phyloP scores from a whole-genome alignment of 1,139 yeast species.

The Scheffersomyces cryptocercus region DNA sequence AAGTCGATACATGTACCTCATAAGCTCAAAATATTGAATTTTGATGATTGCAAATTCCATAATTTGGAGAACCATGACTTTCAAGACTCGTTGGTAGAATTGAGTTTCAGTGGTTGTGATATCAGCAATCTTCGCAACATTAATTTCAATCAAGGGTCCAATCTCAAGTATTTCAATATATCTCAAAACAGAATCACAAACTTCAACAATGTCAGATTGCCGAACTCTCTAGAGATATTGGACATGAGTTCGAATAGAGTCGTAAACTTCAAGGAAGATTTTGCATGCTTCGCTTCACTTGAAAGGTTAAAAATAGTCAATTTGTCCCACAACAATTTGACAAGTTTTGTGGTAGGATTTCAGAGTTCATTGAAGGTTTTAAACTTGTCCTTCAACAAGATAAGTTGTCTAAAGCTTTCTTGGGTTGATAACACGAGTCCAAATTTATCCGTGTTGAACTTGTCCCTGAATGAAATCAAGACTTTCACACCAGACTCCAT shows the following conservation, averaged over 20 bases:
- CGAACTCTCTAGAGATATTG: neutral
- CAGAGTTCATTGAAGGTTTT: conserved; percentile 14
- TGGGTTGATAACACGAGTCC: conserved; percentile 13
- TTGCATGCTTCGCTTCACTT: too few relatives aligned
- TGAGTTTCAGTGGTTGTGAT: conserved; percentile 24
- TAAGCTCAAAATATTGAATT: conserved; percentile 17
- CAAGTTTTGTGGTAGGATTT: conserved; percentile 5
- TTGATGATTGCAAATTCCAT: conserved; percentile 21
- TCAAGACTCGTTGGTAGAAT: conserved; percentile 15
- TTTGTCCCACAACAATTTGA: conserved; percentile 16
- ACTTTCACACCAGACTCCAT: conserved; percentile 12
- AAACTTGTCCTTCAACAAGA: conserved; percentile 18
- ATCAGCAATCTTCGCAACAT: conserved; percentile 14
- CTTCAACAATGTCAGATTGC: neutral
- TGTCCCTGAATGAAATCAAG: conserved; percentile 18
- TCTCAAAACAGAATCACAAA: neutral
- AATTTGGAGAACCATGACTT: conserved; percentile 11
- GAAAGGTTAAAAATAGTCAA: conserved; percentile 9
- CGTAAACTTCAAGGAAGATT: too few relatives aligned
- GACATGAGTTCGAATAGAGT: neutral
- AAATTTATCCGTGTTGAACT: conserved; percentile 15
- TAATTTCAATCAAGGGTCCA: conserved; percentile 9
- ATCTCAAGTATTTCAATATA: neutral
- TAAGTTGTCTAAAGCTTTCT: conserved; percentile 8
- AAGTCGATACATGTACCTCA: conserved; percentile 17